Evolutionary conservation across 495 filamentous ascomycete species (phyloP).

Genomic region (Penicillium arizonense): DNA sequence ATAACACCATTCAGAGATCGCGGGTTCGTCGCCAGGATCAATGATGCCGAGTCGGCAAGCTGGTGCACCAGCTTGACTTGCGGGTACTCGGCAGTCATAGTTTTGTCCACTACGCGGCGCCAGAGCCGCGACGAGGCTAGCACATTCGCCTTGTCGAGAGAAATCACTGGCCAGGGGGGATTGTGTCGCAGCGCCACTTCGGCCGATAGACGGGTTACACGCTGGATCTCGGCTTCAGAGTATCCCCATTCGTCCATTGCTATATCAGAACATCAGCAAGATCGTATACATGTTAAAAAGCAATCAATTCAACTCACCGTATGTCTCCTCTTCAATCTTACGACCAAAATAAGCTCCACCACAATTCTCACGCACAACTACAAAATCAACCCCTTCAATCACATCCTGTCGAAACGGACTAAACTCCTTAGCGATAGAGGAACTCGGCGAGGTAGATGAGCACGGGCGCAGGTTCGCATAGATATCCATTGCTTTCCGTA

Average conservation of each 20-base stretch:
- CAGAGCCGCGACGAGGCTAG: constrained; percentile 50
- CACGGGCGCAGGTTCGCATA: constrained; percentile 52
- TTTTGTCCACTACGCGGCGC: constrained; percentile 43
- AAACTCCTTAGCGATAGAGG: constrained; percentile 36
- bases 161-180: constrained; percentile 45
- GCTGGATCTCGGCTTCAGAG: constrained; percentile 43
- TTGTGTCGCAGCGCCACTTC: constrained; percentile 43
- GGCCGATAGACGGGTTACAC: constrained; percentile 46
- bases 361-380: constrained; percentile 51
- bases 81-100: constrained; percentile 47
- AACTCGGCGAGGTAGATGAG: constrained; percentile 39
- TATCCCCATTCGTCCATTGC: constrained; percentile 52
- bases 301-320: constrained; percentile 24
- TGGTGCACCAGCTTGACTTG: constrained; percentile 46
- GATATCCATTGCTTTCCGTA: constrained; percentile 48
- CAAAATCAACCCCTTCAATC: constrained; percentile 48
- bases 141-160: constrained; percentile 52
- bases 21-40: constrained; percentile 50
- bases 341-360: constrained; percentile 53
- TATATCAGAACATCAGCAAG: constrained; percentile 6
- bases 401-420: constrained; percentile 46
- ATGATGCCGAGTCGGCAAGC: constrained; percentile 48
- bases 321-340: constrained; percentile 46
- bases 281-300: background rate
- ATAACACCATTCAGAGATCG: constrained; percentile 48